phyloP scores from a whole-genome alignment of 768 basidiomycete genomes.

The Scleroderma bovista region DNA sequence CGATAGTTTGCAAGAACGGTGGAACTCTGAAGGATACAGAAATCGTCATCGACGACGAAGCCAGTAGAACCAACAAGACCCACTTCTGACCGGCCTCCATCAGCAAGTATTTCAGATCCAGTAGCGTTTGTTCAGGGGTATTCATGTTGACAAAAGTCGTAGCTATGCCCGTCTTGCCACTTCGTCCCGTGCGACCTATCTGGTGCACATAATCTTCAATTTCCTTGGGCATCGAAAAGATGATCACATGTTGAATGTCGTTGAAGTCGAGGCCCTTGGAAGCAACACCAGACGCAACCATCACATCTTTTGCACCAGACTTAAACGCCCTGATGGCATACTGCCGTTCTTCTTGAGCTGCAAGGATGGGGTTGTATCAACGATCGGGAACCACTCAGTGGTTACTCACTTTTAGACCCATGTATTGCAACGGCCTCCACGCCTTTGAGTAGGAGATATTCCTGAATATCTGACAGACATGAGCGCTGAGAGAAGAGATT shows the following conservation, averaged over 20 bases:
- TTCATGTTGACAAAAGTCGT: constrained; percentile 99
- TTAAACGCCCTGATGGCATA: constrained; percentile 99
- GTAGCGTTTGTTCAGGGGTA: constrained; percentile 89
- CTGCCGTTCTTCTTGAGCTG: constrained; percentile 97
- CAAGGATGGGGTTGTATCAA: neutral
- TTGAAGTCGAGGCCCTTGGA: constrained; percentile 98
- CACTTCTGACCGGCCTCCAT: constrained; percentile 98
- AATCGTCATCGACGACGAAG: neutral
- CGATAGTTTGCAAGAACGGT: constrained; percentile 83
- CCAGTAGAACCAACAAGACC: constrained; percentile 21
- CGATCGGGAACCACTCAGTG: neutral
- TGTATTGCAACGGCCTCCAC: constrained; percentile 99
- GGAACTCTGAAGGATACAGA: constrained; percentile 62
- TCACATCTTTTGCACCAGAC: constrained; percentile 94
- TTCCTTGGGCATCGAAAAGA: constrained; percentile 99
- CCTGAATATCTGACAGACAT: constrained; percentile 77
- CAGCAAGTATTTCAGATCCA: constrained; percentile 94
- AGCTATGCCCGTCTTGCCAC: constrained; percentile 97
- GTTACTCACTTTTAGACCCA: constrained; percentile 81
- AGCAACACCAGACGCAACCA: constrained; percentile 98
- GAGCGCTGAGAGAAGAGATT: neutral
- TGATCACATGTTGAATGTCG: constrained; percentile 98
- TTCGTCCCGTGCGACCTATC: constrained; percentile 95
- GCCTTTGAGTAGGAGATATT: constrained; percentile 93
- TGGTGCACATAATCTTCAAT: constrained; percentile 99